Evolutionary conservation across 164 flowering plant genomes (phyloP), one percentile per base, ranked within the genome.

Genomic region (Chimonanthus praecox): DNA sequence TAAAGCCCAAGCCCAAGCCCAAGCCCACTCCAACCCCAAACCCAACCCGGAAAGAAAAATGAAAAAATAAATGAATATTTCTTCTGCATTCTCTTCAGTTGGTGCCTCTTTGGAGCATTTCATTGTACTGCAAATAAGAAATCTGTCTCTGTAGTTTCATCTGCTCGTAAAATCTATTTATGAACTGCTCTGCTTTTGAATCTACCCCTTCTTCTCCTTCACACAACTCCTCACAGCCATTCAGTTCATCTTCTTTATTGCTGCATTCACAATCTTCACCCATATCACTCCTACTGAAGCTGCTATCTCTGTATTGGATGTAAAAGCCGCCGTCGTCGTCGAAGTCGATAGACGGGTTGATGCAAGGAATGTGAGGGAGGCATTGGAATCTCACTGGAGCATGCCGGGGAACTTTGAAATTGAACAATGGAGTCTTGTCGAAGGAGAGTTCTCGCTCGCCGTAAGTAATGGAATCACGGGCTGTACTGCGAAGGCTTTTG

Each of bases 361-460:
- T 81, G 84, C 96, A 93, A 4, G 91, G 89, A 50, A 89, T 76
- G 72, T 73, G 77, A 21, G 88, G 90, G 76, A 92, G 61, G 73
- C 70, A 51, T 43, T 54, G 82, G 77, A 88, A 87, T 13, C 92
- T 81, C 90, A 82, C 58, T 45, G 97, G 89, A 43, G 80, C 43
- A 0, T 89, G 85, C 0, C 90, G 82, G 69, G 84, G 87, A 86
- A 89, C 81, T 65, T 84, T 86, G 78, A 87, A 83, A 49, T 81
- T 85, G 65, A 94, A 75, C 46, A 86, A 60, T 0, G 98, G 98
- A 0, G 98, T 91, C 21, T 85, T 77, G 67, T 92, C 97, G 70
- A 94, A 92, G 45, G 98, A 92, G 73, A 92, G 85, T 83, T 94
- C 80, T 1, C 84, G 87, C 74, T 94, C 98, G 0, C 85, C 80